Evolutionary conservation across 2,329 filamentous ascomycete species (phyloP), one percentile per base, ranked within the genome.

Genomic region (Lomentospora prolificans): DNA sequence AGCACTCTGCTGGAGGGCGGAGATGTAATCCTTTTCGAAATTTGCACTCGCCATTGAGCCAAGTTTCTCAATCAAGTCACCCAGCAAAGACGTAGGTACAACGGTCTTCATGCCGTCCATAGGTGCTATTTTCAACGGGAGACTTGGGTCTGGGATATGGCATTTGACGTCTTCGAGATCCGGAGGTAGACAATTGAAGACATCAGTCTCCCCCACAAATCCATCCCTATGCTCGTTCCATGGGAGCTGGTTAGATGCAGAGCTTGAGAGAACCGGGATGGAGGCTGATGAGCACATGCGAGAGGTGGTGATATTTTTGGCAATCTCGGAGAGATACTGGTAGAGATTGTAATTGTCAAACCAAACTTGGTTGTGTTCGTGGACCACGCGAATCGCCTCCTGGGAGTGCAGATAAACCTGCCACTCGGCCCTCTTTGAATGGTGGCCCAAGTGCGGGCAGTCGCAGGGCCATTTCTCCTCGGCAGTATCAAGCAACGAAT

Each of bases 301-400:
- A n/a, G n/a, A n/a, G n/a, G n/a, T n/a, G n/a, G n/a, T n/a, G 2
- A 51, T 22, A 3, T 17, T 19, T 7, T 41, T 14, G 8, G 46
- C 24, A 6, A 57, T 14, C 7, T 51, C 24, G 9, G 4, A 9
- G 7, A 69, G 55, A 54, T 68, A 67, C 3, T 56, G 3, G 17
- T 54, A 25, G 30, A 68, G 61, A 4, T 60, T 53, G 10, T 52
- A 48, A 51, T 68, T 69, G 19, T 64, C 56, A 50, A 59, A 63
- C 64, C 65, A 67, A 2, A 28, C 7, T 10, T 27, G 8, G 3
- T 17, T 22, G 44, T 17, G 17, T 4, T 27, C 19, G 6, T 51
- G 7, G 9, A 56, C 8, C 3, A 41, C 30, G 3, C 7, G 7
- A n/a, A 10, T 25, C n/a, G 39, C 39, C 5, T 5, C n/a, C 2